phyloP scores from a whole-genome alignment of 306 rosid species.

The Prunus salicina region DNA sequence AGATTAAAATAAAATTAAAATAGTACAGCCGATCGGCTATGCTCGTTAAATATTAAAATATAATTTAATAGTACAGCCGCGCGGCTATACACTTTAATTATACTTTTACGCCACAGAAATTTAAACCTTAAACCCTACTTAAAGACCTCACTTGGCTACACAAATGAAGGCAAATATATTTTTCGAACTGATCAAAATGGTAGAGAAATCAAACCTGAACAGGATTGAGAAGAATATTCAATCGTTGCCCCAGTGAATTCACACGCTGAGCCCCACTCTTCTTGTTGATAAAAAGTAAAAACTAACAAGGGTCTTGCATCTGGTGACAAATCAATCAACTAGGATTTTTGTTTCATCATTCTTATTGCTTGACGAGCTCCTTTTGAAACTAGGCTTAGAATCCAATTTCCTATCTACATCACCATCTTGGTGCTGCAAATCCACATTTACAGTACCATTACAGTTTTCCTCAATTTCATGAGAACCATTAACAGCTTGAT shows the following conservation, averaged over 20 bases:
- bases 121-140: too few relatives aligned
- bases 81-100: background rate
- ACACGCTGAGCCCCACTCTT: constrained; percentile 99
- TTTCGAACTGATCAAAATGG: background rate
- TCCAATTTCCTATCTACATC: constrained; percentile 51
- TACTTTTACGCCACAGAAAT: too few relatives aligned
- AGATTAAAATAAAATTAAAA: too few relatives aligned
- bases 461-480: constrained; percentile 55
- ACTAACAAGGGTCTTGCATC: constrained; percentile 94
- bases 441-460: constrained; percentile 28
- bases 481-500: constrained; percentile 53
- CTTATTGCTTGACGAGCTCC: constrained; percentile 51
- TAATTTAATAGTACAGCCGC: too few relatives aligned
- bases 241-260: constrained; percentile 73
- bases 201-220: constrained; percentile 69
- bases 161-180: background rate
- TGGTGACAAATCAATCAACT: constrained; percentile 75
- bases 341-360: constrained; percentile 63
- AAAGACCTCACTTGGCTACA: too few relatives aligned
- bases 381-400: constrained; percentile 47
- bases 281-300: constrained; percentile 87
- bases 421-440: constrained; percentile 56
- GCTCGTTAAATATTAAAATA: background rate
- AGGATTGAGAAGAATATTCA: constrained; percentile 83
- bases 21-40: background rate